A percentile compares a stretch with the other conserved stretches of the same genome.
Evolutionary conservation across 1,284 basidiomycete species (phyloP).

Genomic region (Marasmius tenuissimus): DNA sequence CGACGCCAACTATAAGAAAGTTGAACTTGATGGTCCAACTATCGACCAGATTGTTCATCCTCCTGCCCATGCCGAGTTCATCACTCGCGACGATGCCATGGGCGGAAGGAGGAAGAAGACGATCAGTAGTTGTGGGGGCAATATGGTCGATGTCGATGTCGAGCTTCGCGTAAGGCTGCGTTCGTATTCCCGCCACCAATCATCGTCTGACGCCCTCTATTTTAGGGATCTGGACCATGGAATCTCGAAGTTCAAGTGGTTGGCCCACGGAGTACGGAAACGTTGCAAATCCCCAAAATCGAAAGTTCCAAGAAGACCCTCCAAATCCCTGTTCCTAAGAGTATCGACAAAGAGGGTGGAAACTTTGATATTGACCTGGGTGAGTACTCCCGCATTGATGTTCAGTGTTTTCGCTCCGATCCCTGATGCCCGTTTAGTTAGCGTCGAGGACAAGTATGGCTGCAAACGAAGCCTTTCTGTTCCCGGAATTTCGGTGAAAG

Average conservation of each 20-base stretch:
- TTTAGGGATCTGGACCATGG: conserved; percentile 88
- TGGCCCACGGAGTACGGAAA: conserved; percentile 64
- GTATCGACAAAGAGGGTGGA: conserved; percentile 71
- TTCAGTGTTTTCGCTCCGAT: neutral
- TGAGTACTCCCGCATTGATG: conserved; percentile 26
- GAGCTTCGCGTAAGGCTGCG: conserved; percentile 62
- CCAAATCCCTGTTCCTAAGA: conserved; percentile 66
- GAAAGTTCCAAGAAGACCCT: conserved; percentile 56
- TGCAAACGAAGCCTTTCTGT: conserved; percentile 81
- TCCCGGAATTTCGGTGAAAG: conserved; percentile 84
- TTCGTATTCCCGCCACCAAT: neutral
- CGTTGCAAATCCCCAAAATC: conserved; percentile 56
- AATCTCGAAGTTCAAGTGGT: conserved; percentile 79
- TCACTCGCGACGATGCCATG: conserved; percentile 32
- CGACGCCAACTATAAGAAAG: conserved; percentile 82
- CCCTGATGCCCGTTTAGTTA: conserved; percentile 45
- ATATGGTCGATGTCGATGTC: conserved; percentile 72
- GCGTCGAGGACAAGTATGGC: conserved; percentile 86
- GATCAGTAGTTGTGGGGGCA: conserved; percentile 76
- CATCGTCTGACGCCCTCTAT: neutral
- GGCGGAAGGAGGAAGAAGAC: conserved; percentile 47
- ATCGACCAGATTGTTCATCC: conserved; percentile 90
- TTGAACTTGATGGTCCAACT: conserved; percentile 69
- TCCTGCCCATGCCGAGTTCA: conserved; percentile 77
- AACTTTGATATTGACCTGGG: conserved; percentile 80